These are phyloP conservation scores for Ogataea polymorpha DNA, from an alignment of 805 yeast genomes.

Conservation along the genomic window DNA sequence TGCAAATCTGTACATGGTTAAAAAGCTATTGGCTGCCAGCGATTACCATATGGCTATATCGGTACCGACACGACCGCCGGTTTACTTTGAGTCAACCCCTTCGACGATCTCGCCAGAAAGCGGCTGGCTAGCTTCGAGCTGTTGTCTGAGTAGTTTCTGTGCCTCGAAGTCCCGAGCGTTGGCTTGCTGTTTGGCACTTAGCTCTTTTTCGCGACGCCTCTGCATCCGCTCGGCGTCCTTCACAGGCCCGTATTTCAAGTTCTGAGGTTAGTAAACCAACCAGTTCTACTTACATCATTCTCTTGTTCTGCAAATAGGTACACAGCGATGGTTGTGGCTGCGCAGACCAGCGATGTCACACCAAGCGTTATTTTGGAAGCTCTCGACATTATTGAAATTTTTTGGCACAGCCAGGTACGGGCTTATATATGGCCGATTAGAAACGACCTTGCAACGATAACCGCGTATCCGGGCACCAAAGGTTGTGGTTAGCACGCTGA, in stretches of 20 bases:
- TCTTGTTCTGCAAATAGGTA: slow-evolving; percentile 68
- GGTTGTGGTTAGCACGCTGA: no score
- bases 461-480: no score
- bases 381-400: slow-evolving; percentile 55
- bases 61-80: slow-evolving; percentile 7
- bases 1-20: slow-evolving; percentile 8
- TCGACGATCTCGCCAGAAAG: slow-evolving; percentile 49
- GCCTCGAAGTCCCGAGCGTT: slow-evolving; percentile 65
- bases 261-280: slow-evolving; percentile 30
- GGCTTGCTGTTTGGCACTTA: slow-evolving; percentile 40
- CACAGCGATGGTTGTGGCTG: slow-evolving; percentile 62
- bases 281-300: slow-evolving; percentile 45
- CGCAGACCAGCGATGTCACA: slow-evolving; percentile 51
- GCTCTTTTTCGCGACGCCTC: slow-evolving; percentile 37
- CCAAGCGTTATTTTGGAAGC: slow-evolving; percentile 77
- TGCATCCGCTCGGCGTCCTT: slow-evolving; percentile 71
- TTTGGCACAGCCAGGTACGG: slow-evolving; percentile 9
- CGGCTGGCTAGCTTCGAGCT: slow-evolving; percentile 62
- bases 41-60: slow-evolving; percentile 1
- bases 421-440: neutral
- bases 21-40: neutral
- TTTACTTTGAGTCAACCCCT: slow-evolving; percentile 34
- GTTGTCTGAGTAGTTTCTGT: slow-evolving; percentile 57
- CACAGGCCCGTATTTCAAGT: slow-evolving; percentile 77
- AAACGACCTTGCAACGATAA: neutral